These are phyloP conservation scores for Ogataea wickerhamii DNA, from an alignment of 805 yeast species.

Conservation along the genomic window DNA sequence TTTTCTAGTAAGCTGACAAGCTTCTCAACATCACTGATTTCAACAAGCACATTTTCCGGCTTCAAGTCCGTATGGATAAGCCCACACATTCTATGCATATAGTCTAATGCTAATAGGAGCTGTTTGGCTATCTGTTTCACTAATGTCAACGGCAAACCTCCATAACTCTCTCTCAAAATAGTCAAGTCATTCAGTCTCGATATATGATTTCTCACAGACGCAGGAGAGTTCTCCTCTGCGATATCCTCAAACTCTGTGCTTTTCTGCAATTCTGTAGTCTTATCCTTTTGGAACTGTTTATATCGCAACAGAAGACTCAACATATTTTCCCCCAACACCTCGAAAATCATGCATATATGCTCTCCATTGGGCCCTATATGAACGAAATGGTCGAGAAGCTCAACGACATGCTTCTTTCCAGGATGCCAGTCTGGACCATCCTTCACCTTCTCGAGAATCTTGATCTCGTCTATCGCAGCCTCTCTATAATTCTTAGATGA, in stretches of 20 bases:
- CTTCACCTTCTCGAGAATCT: conserved; percentile 39
- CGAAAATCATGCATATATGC: conserved; percentile 66
- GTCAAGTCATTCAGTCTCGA: conserved; percentile 32
- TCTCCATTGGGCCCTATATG: conserved; percentile 60
- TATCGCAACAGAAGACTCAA: conserved; percentile 48
- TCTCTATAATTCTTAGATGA: conserved; percentile 51
- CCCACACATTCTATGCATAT: conserved; percentile 58
- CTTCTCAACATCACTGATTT: conserved; percentile 51
- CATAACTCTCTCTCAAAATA: conserved; percentile 38
- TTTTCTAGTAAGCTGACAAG: conserved; percentile 44
- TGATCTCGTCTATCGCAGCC: conserved; percentile 64
- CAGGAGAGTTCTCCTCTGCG: conserved; percentile 1
- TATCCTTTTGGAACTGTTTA: conserved; percentile 35
- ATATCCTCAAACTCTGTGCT: conserved; percentile 8
- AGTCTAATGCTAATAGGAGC: conserved; percentile 51
- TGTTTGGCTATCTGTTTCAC: conserved; percentile 58
- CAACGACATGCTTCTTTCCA: conserved; percentile 51
- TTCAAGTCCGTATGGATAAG: conserved; percentile 72
- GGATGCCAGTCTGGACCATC: conserved; percentile 37
- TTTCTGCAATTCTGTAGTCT: conserved; percentile 25
- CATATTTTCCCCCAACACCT: conserved; percentile 59
- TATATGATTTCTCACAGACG: conserved; percentile 21
- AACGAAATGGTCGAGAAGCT: conserved; percentile 51
- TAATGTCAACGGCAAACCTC: conserved; percentile 51
- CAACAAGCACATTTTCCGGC: conserved; percentile 65